phyloP scores from a whole-genome alignment of 345 rosid genomes.

The Citrus maxima region DNA sequence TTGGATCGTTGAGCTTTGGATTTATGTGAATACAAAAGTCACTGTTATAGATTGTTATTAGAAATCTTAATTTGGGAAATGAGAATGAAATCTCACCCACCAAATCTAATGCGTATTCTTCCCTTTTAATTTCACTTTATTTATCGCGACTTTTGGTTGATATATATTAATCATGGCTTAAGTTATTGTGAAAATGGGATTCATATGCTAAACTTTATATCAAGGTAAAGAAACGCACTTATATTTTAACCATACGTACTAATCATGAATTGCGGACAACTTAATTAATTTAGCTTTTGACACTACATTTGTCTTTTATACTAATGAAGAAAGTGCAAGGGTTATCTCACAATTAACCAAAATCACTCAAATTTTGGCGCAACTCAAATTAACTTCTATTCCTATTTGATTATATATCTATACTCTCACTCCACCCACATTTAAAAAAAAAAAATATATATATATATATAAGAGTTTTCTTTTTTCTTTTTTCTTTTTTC shows the following conservation, averaged over 20 bases:
- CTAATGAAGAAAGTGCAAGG: not conserved
- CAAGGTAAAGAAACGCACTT: not conserved
- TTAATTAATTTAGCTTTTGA: not conserved
- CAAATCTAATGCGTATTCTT: slow-evolving; percentile 3
- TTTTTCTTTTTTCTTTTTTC: too few species aligned
- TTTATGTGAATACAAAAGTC: not conserved
- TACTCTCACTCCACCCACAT: too few species aligned
- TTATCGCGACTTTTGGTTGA: not conserved
- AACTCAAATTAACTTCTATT: too few species aligned
- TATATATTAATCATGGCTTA: not conserved
- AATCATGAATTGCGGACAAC: not conserved
- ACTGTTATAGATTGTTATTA: not conserved
- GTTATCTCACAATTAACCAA: too few species aligned
- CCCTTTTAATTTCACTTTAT: not conserved
- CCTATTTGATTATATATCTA: too few species aligned
- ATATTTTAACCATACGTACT: not conserved
- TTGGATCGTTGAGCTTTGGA: slow-evolving; percentile 11
- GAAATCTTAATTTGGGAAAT: not conserved
- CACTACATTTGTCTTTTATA: not conserved
- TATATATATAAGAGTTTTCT: too few species aligned
- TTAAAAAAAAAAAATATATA: too few species aligned
- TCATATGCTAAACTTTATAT: not conserved
- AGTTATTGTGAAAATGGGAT: not conserved
- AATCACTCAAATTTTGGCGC: too few species aligned
- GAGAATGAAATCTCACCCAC: slow-evolving; percentile 25